phyloP scores from a whole-genome alignment of 441 rosid genomes.

The Corymbia calophylla region DNA sequence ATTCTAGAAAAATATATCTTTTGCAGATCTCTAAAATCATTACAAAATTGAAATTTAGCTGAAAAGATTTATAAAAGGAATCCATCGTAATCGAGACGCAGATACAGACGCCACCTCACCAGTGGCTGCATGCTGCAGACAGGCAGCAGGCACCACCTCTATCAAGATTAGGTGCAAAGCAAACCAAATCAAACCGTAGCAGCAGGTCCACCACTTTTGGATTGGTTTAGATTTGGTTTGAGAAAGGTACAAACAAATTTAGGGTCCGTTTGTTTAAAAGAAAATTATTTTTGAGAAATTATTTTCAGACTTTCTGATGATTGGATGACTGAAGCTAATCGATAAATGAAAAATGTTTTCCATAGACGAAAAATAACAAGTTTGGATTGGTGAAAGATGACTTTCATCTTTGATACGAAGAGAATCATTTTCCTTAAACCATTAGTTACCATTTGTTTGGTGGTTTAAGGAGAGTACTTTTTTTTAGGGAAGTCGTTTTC shows the following conservation, averaged over 20 bases:
- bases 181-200: background rate
- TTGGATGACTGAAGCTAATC: background rate
- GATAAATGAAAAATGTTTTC: background rate
- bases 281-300: background rate
- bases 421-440: background rate
- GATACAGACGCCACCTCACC: background rate
- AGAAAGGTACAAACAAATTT: background rate
- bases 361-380: accelerated
- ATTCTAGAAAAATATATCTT: background rate
- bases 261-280: background rate
- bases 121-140: background rate
- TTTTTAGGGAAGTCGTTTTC: background rate
- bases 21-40: background rate
- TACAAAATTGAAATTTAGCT: background rate
- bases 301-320: accelerated
- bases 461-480: background rate
- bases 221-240: background rate
- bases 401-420: background rate
- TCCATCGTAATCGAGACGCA: background rate
- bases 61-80: background rate
- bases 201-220: background rate
- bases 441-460: background rate
- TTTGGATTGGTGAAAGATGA: background rate
- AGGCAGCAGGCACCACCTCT: background rate
- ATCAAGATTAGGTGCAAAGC: background rate